A percentile compares a stretch with the other conserved stretches of the same genome.
Evolutionary conservation across 2,329 filamentous ascomycete species (phyloP).

Genomic region (Anthostomella pinea): DNA sequence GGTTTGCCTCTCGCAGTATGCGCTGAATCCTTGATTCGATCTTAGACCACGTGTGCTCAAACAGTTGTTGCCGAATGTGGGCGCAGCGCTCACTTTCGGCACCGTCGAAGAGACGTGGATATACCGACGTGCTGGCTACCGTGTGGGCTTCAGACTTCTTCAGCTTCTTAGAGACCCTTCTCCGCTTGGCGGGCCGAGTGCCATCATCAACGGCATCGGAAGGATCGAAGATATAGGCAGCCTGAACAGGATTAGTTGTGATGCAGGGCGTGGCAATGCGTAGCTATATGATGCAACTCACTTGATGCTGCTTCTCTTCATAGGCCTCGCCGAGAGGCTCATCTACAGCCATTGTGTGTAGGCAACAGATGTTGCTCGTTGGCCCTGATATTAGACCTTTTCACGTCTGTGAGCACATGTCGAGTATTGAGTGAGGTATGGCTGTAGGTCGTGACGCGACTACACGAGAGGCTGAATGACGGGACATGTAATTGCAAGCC

Average conservation of each 20-base stretch:
- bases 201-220: conserved; percentile 33
- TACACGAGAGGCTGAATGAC: too few relatives aligned
- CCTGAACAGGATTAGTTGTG: conserved; percentile 38
- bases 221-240: conserved; percentile 61
- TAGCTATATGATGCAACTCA: conserved; percentile 7
- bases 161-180: conserved; percentile 48
- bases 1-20: conserved; percentile 59
- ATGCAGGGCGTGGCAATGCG: neutral
- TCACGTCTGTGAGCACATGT: too few relatives aligned
- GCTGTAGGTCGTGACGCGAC: too few relatives aligned
- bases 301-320: conserved; percentile 32
- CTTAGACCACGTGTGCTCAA: conserved; percentile 60
- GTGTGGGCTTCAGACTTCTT: conserved; percentile 17
- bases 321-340: conserved; percentile 20
- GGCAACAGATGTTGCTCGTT: too few relatives aligned
- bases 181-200: conserved; percentile 53
- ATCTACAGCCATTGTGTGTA: conserved; percentile 23
- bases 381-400: too few relatives aligned
- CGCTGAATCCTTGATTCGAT: conserved; percentile 63
- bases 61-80: conserved; percentile 56
- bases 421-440: too few relatives aligned
- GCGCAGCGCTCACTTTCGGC: conserved; percentile 49
- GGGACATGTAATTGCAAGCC: too few relatives aligned
- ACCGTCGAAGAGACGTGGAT: conserved; percentile 57
- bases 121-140: conserved; percentile 11